phyloP scores from a whole-genome alignment of 83 land plant species.

The Picea mariana region DNA sequence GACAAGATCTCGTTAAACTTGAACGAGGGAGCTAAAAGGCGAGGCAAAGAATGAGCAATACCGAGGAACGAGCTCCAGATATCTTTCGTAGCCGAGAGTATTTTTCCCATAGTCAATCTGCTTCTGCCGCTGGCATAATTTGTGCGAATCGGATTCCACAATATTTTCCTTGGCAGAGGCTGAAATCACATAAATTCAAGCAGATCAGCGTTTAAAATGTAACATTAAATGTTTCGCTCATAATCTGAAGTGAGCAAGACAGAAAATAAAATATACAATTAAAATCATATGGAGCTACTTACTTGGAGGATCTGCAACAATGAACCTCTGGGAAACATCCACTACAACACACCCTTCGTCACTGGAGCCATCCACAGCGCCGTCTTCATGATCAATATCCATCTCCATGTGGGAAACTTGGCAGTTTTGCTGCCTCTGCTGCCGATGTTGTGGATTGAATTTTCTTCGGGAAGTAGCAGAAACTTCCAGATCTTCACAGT shows the following conservation, averaged over 20 bases:
- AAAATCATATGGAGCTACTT: background rate
- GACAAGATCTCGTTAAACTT: background rate
- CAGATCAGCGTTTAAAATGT: background rate
- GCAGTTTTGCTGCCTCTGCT: background rate
- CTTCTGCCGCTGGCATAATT: slow-evolving; percentile 37
- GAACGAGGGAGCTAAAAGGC: background rate
- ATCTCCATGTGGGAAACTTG: background rate
- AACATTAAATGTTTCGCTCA: background rate
- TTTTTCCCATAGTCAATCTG: slow-evolving; percentile 53
- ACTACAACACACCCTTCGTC: background rate
- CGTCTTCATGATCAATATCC: background rate
- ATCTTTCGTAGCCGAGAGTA: slow-evolving; percentile 49
- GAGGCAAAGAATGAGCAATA: background rate
- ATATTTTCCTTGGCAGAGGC: slow-evolving; percentile 18
- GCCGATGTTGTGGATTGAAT: too few species aligned
- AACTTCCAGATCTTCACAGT: slow-evolving; percentile 3
- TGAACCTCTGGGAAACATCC: slow-evolving; percentile 15
- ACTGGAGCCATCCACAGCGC: background rate
- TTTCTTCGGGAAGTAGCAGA: background rate
- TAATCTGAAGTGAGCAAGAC: background rate
- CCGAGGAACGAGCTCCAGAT: slow-evolving; percentile 37
- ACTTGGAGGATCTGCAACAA: background rate
- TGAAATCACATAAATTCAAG: background rate
- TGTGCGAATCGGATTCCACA: slow-evolving; percentile 31
- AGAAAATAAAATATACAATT: background rate